Conservation (phyloP, 768 basidiomycete genomes). For the Paxillus rubicundulus region DNA sequence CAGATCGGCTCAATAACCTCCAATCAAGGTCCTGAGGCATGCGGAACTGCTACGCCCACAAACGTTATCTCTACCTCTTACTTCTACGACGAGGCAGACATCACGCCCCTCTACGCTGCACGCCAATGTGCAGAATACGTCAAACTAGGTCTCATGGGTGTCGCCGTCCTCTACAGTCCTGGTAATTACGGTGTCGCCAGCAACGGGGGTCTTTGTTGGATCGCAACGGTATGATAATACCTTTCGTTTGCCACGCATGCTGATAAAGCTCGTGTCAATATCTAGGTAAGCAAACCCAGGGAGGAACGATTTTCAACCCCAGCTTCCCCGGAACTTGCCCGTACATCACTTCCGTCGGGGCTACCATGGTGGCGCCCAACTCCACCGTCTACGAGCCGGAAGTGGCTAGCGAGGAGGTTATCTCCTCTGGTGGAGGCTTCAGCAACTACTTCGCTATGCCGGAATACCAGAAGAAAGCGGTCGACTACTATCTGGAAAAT, state of each 20-base stretch:
- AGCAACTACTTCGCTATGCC: slow-evolving; percentile 44
- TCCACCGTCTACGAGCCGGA: slow-evolving; percentile 28
- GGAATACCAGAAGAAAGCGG: slow-evolving; percentile 37
- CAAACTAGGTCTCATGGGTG: slow-evolving; percentile 42
- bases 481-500: slow-evolving; percentile 31
- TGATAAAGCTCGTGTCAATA: background rate
- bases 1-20: background rate
- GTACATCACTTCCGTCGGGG: slow-evolving; percentile 46
- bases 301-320: slow-evolving; percentile 39
- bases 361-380: slow-evolving; percentile 42
- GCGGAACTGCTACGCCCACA: slow-evolving; percentile 35
- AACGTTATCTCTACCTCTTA: slow-evolving; percentile 45
- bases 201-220: slow-evolving; percentile 29
- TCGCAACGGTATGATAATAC: slow-evolving; percentile 27
- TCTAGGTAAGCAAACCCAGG: slow-evolving; percentile 23
- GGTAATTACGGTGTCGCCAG: slow-evolving; percentile 48
- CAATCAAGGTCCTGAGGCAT: slow-evolving; percentile 31
- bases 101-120: slow-evolving; percentile 34
- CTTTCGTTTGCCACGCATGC: background rate
- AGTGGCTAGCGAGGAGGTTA: slow-evolving; percentile 28
- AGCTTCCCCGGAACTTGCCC: slow-evolving; percentile 44
- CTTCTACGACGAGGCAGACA: slow-evolving; percentile 34
- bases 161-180: slow-evolving; percentile 43
- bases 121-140: slow-evolving; percentile 47
- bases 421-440: slow-evolving; percentile 33